phyloP scores from a whole-genome alignment of 2,329 filamentous ascomycete species.

The Ambrosiella beaveri region DNA sequence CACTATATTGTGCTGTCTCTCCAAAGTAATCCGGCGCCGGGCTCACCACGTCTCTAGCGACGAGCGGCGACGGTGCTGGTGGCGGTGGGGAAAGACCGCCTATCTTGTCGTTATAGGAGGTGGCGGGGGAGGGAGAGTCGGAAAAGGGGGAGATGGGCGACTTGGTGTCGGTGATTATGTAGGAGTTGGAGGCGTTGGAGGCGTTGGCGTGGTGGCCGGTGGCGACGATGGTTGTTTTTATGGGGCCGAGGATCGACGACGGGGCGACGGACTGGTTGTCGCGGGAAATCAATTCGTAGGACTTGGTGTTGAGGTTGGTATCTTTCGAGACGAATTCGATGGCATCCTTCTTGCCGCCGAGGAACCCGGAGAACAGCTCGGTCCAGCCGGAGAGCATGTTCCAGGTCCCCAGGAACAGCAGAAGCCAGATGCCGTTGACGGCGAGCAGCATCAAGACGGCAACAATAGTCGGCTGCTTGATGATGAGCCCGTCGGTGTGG shows the following conservation, averaged over 20 bases:
- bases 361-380: constrained; percentile 38
- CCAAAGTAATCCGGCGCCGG: constrained; percentile 36
- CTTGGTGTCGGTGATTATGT: constrained; percentile 3
- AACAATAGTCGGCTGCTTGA: constrained; percentile 59
- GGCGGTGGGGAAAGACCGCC: background rate
- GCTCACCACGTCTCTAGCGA: constrained; percentile 15
- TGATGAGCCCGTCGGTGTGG: constrained; percentile 42
- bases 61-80: constrained; percentile 22
- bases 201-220: constrained; percentile 19
- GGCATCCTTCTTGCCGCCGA: constrained; percentile 35
- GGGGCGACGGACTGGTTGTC: constrained; percentile 38
- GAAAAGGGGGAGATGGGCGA: constrained; percentile 1
- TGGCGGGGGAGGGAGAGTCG: background rate
- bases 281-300: constrained; percentile 66
- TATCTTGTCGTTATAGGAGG: constrained; percentile 11
- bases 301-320: constrained; percentile 50
- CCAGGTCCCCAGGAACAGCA: constrained; percentile 63
- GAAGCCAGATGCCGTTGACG: constrained; percentile 72
- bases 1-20: constrained; percentile 35
- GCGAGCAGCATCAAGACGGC: constrained; percentile 71
- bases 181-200: background rate
- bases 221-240: constrained; percentile 10
- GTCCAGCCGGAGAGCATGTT: constrained; percentile 78
- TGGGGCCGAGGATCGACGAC: constrained; percentile 21
- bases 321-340: constrained; percentile 77